Evolutionary conservation across 371 early-diverging fungal genomes (phyloP).

Genomic region (Nematocida ironsii): DNA sequence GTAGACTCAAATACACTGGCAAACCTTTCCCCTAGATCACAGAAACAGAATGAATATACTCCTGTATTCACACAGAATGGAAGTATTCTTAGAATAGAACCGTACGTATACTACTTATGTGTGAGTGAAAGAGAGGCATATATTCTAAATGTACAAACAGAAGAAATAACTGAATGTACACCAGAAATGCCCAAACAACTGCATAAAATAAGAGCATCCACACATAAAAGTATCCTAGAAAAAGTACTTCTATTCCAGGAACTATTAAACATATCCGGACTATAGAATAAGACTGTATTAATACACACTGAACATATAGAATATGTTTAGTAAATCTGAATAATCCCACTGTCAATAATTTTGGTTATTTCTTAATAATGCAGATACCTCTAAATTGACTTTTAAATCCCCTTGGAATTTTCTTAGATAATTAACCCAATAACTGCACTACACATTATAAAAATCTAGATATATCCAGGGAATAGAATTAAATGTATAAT

Average conservation of each 20-base stretch:
- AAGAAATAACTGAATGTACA: not conserved
- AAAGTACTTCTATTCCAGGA: slow-evolving; percentile 20
- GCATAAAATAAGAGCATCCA: not conserved
- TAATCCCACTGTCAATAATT: too few species aligned
- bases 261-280: not conserved
- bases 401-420: too few species aligned
- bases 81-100: slow-evolving; percentile 35
- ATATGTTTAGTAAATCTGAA: too few species aligned
- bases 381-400: too few species aligned
- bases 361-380: too few species aligned
- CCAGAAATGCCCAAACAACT: not conserved
- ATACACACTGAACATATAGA: too few species aligned
- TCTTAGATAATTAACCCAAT: too few species aligned
- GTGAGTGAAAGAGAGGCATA: not conserved
- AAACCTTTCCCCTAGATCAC: slow-evolving; percentile 6
- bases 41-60: not conserved
- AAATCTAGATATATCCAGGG: too few species aligned
- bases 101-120: slow-evolving; percentile 18
- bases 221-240: slow-evolving; percentile 14
- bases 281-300: too few species aligned
- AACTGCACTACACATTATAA: too few species aligned
- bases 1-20: slow-evolving; percentile 36
- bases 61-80: slow-evolving; percentile 38
- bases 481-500: too few species aligned
- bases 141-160: slow-evolving; percentile 24